Evolutionary conservation across 1,139 yeast species (phyloP).

Genomic region (Pichia sp.): DNA sequence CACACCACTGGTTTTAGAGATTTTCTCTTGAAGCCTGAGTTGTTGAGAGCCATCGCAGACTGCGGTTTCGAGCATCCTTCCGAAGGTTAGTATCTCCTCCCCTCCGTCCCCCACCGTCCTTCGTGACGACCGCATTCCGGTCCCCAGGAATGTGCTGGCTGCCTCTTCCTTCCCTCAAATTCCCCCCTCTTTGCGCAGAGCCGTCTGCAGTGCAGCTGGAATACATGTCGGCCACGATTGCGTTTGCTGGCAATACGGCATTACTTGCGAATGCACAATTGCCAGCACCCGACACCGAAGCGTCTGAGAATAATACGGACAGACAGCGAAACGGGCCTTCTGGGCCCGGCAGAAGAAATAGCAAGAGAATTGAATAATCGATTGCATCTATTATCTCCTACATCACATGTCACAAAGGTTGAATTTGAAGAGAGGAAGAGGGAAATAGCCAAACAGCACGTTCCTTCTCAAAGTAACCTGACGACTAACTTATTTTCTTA

Average conservation of each 20-base stretch:
- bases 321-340: too few species aligned
- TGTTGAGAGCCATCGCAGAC: slow-evolving; percentile 95
- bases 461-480: slow-evolving; percentile 1
- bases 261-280: too few species aligned
- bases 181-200: background rate
- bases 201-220: too few species aligned
- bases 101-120: background rate
- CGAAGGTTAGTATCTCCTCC: slow-evolving; percentile 66
- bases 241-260: too few species aligned
- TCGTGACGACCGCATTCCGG: too few species aligned
- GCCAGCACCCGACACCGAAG: too few species aligned
- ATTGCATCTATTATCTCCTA: too few species aligned
- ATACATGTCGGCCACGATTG: too few species aligned
- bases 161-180: slow-evolving; percentile 4
- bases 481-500: slow-evolving; percentile 1
- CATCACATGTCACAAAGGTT: background rate
- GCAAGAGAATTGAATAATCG: too few species aligned
- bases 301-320: too few species aligned
- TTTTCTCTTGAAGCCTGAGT: slow-evolving; percentile 91
- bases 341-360: too few species aligned
- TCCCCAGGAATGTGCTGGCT: background rate
- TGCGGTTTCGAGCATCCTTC: slow-evolving; percentile 99
- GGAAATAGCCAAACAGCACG: background rate
- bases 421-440: slow-evolving; percentile 1
- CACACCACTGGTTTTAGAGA: slow-evolving; percentile 99